phyloP scores from a whole-genome alignment of 257 asterid species.

The Ligustrum vulgare region DNA sequence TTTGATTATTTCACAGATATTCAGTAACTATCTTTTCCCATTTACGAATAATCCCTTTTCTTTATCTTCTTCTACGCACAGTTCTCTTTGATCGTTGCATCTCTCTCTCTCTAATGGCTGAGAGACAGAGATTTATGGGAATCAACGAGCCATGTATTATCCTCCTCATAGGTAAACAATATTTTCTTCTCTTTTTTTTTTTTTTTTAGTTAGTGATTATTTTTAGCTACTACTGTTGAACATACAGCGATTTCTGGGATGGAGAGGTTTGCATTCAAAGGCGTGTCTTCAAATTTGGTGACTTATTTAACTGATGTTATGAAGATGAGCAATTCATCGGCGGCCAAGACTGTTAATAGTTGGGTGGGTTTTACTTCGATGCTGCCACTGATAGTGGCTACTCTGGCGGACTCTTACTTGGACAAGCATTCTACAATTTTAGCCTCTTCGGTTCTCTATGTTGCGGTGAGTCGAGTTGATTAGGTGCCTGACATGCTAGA shows the following conservation, averaged over 20 bases:
- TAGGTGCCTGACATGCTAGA: not conserved
- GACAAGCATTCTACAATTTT: constrained; percentile 61
- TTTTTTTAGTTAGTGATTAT: too few species aligned
- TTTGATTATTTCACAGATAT: not conserved
- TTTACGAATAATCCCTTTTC: not conserved
- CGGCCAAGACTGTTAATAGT: constrained; percentile 74
- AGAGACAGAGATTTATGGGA: constrained; percentile 29
- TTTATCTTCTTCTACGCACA: not conserved
- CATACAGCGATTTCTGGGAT: constrained; percentile 68
- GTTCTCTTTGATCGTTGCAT: constrained; percentile 2
- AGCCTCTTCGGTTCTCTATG: constrained; percentile 58
- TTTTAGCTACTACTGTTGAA: not conserved
- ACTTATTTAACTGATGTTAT: constrained; percentile 75
- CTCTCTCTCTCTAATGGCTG: constrained; percentile 35
- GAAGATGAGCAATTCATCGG: constrained; percentile 80
- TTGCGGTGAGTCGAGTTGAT: constrained; percentile 46
- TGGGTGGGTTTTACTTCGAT: constrained; percentile 89
- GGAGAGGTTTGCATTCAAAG: constrained; percentile 94
- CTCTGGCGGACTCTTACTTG: constrained; percentile 78
- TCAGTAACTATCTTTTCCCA: not conserved
- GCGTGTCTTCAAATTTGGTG: constrained; percentile 92
- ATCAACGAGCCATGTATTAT: constrained; percentile 71
- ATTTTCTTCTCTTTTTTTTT: not conserved
- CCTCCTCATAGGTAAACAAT: constrained; percentile 68
- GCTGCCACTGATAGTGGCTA: constrained; percentile 76